Evolutionary conservation across 495 filamentous ascomycete species (phyloP), one percentile per base, ranked within the genome.

Genomic region (Mycothermus thermophilus): DNA sequence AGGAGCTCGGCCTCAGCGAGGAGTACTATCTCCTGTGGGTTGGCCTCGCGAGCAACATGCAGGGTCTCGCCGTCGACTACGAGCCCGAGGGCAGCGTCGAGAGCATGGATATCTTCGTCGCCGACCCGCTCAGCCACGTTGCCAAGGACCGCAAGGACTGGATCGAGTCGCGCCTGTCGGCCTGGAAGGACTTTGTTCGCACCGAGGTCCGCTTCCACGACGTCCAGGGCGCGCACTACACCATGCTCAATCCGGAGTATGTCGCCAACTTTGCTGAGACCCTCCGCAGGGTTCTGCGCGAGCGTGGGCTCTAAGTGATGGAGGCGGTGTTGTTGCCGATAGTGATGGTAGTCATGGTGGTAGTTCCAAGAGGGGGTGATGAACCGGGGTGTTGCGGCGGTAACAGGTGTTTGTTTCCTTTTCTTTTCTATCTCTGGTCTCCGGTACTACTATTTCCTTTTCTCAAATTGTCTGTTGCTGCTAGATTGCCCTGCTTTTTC

Each of bases 31-130:
- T 40, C 9, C 53, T 46, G 3, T 71, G 67, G 68, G 54, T 51
- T 0, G 41, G 48, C 12, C 23, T 73, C 3, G 59, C 66, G n/a
- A 55, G 48, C 12, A 37, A 30, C 0, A 28, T 71, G 37, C 67
- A 71, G 43, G 48, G 41, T n/a, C 60, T 66, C 13, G 63, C 60
- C 0, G 43, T 46, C 11, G 55, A 71, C 22, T 76, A 73, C 43
- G 70, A 74, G 13, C 70, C 72, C 0, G 8, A 5, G 1, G 67
- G 68, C 0, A 32, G 8, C 1, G 55, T 74, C 0, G 29, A 28
- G 0, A 15, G 29, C 0, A 64, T 76, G 35, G 69, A 76, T 47
- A 55, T 71, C 0, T 72, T 76, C 40, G 55, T 59, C 15, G 58
- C 54, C 8, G 34, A 48, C 4, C 71, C 71, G 2, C 36, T 71